These are phyloP conservation scores for Fusarium hostae DNA, from an alignment of 2,329 filamentous ascomycete species.

Conservation along the genomic window DNA sequence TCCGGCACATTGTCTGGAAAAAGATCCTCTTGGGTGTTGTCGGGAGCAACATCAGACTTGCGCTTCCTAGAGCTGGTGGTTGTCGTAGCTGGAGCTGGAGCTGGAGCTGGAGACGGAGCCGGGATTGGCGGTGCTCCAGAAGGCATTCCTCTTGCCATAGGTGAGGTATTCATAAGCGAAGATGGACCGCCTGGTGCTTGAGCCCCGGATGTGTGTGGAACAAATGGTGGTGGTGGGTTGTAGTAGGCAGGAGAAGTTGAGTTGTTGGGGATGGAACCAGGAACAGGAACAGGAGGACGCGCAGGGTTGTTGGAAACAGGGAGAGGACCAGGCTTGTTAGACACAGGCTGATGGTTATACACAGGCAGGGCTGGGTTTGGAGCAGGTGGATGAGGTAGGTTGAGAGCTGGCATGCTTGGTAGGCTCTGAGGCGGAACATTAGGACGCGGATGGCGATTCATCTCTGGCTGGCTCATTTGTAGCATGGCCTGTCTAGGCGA, in stretches of 20 bases:
- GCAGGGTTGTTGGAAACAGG: not conserved
- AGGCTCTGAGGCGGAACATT: not conserved
- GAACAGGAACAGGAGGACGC: not conserved
- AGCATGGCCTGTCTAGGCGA: conserved; percentile 33
- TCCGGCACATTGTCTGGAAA: conserved; percentile 35
- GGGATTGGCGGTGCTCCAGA: not conserved
- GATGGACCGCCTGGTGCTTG: not conserved
- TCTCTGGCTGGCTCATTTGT: conserved; percentile 17
- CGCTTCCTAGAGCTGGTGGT: conserved; percentile 33
- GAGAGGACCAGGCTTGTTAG: not conserved
- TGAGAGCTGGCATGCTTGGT: conserved; percentile 18
- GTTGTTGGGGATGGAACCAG: not conserved
- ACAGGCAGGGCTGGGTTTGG: not conserved
- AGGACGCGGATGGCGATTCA: not conserved
- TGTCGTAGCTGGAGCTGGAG: not conserved
- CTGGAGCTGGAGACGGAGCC: not conserved
- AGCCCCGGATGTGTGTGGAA: conserved; percentile 3
- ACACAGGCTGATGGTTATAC: not conserved
- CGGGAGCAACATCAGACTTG: conserved; percentile 34
- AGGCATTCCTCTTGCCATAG: not conserved
- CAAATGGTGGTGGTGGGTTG: conserved; percentile 22
- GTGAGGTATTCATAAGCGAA: not conserved
- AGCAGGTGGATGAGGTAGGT: conserved; percentile 9
- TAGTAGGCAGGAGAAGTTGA: conserved; percentile 6
- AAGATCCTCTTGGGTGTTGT: conserved; percentile 28